Percentiles rank a stretch among this genome's conserved stretches.
Evolutionary conservation across 2,329 filamentous ascomycete species (phyloP).

Genomic region (Fusarium transvaalense): DNA sequence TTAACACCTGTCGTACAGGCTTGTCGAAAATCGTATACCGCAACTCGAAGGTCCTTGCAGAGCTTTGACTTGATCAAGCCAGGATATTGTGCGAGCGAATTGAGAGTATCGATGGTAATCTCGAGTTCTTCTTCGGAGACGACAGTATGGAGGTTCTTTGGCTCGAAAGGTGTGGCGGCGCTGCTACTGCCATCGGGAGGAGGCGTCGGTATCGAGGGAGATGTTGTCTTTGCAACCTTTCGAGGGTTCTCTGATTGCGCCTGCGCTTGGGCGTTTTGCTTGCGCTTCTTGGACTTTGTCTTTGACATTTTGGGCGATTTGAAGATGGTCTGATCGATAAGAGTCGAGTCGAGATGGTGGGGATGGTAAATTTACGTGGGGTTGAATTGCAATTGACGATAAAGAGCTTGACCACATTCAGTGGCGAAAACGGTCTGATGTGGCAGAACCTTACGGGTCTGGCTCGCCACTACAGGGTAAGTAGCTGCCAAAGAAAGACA

Average conservation of each 20-base stretch:
- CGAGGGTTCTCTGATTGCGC: slow-evolving; percentile 51
- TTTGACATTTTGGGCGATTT: slow-evolving; percentile 54
- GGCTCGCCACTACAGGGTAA: slow-evolving; percentile 3
- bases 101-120: slow-evolving; percentile 74
- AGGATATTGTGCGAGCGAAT: slow-evolving; percentile 69
- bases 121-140: slow-evolving; percentile 75
- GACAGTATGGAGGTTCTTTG: slow-evolving; percentile 65
- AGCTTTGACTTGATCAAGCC: slow-evolving; percentile 74
- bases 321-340: slow-evolving; percentile 8
- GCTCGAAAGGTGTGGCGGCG: slow-evolving; percentile 52
- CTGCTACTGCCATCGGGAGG: slow-evolving; percentile 51
- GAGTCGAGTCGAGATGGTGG: slow-evolving; percentile 8
- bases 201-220: slow-evolving; percentile 48
- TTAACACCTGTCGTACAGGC: slow-evolving; percentile 76
- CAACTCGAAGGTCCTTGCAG: slow-evolving; percentile 74
- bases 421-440: slow-evolving; percentile 26
- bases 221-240: slow-evolving; percentile 56
- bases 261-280: slow-evolving; percentile 54
- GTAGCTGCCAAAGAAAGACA: neutral
- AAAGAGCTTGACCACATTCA: neutral
- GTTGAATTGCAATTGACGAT: neutral
- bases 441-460: slow-evolving; percentile 8
- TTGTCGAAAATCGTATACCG: slow-evolving; percentile 77
- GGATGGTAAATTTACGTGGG: slow-evolving; percentile 28
- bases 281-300: slow-evolving; percentile 61